A percentile compares a stretch with the other conserved stretches of the same genome.
Conservation (phyloP, 192 early-diverging fungal genomes). For the Backusella tarrabulga region DNA sequence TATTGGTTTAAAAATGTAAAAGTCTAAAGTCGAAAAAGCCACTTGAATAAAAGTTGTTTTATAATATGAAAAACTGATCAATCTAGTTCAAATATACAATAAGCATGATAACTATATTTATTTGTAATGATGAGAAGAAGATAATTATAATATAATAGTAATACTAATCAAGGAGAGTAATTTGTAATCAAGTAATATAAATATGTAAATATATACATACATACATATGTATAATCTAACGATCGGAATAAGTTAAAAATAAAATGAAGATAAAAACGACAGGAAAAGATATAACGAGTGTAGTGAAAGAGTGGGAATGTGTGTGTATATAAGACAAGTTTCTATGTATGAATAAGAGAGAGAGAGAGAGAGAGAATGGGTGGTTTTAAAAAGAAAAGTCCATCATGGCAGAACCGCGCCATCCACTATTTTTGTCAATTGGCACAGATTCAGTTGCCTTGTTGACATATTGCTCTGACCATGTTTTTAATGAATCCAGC, state of each 20-base stretch:
- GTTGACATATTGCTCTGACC: slow-evolving; percentile 22
- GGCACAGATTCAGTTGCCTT: background rate
- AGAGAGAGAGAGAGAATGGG: background rate
- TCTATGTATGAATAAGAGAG: background rate
- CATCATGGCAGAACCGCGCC: slow-evolving; percentile 11
- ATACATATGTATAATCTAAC: slow-evolving; percentile 1
- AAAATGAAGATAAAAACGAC: background rate
- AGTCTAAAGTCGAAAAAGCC: too few species aligned
- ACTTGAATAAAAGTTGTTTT: too few species aligned
- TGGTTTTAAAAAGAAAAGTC: background rate
- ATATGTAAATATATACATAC: background rate
- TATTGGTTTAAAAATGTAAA: too few species aligned
- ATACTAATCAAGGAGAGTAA: background rate
- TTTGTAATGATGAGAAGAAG: background rate
- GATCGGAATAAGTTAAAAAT: slow-evolving; percentile 2
- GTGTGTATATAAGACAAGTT: background rate
- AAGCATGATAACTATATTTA: slow-evolving; percentile 1
- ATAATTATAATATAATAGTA: background rate
- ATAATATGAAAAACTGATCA: too few species aligned
- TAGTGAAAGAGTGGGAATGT: background rate
- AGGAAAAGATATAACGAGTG: background rate
- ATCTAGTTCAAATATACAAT: background rate
- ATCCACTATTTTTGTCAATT: slow-evolving; percentile 8
- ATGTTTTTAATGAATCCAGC: slow-evolving; percentile 27
- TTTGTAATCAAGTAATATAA: background rate